Conservation (phyloP, 805 yeast genomes). For the Myxozyma lipomycoides region DNA sequence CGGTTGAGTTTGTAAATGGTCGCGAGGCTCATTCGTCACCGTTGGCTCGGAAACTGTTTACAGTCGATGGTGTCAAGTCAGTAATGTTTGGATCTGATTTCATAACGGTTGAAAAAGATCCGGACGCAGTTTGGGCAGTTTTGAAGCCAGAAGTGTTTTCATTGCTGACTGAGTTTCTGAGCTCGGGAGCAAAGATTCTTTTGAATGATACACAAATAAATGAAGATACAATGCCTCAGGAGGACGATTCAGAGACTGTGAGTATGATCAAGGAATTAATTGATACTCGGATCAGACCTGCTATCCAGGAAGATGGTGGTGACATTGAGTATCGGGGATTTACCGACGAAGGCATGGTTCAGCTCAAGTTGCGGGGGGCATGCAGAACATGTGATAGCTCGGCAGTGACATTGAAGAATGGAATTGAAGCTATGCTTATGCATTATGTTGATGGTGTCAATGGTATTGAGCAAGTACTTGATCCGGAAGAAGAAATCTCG, state of each 20-base stretch:
- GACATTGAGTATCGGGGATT: constrained; percentile 86
- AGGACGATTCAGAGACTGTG: constrained; percentile 74
- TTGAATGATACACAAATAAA: constrained; percentile 37
- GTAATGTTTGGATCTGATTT: constrained; percentile 81
- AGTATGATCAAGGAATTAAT: constrained; percentile 88
- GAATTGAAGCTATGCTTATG: constrained; percentile 95
- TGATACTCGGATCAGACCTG: constrained; percentile 93
- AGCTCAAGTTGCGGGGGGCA: constrained; percentile 87
- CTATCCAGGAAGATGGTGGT: constrained; percentile 98
- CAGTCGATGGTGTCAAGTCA: constrained; percentile 69
- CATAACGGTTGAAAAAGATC: constrained; percentile 69
- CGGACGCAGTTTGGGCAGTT: constrained; percentile 63
- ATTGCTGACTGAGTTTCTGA: constrained; percentile 45
- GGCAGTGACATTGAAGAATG: constrained; percentile 87
- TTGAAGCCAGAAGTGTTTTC: constrained; percentile 60
- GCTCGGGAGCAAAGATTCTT: constrained; percentile 49
- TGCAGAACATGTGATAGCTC: constrained; percentile 90
- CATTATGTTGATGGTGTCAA: constrained; percentile 95
- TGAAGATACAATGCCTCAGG: constrained; percentile 46
- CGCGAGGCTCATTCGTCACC: constrained; percentile 75
- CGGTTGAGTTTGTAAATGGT: constrained; percentile 69
- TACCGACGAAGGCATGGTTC: constrained; percentile 84
- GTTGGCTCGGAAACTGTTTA: constrained; percentile 67
- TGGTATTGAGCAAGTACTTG: constrained; percentile 82
- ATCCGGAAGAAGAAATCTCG: constrained; percentile 72